Evolutionary conservation across 2,329 filamentous ascomycete species (phyloP).

Genomic region (Aspergillus hortae): DNA sequence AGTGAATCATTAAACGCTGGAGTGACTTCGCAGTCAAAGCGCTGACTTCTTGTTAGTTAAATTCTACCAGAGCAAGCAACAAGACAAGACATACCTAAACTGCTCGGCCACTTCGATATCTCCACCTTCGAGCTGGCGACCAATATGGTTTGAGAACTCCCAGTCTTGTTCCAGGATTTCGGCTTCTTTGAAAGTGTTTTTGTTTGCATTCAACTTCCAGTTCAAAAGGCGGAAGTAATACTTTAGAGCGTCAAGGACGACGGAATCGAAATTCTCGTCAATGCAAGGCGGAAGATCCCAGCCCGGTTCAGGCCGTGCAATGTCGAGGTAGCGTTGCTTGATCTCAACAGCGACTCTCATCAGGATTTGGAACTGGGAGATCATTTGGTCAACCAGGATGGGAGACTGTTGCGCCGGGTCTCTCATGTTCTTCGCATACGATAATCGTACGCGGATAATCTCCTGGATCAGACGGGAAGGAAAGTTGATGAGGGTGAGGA

Average conservation of each 20-base stretch:
- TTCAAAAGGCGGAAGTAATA: constrained; percentile 99
- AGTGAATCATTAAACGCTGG: constrained; percentile 80
- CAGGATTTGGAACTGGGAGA: constrained; percentile 89
- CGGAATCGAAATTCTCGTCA: constrained; percentile 90
- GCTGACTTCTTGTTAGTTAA: constrained; percentile 38
- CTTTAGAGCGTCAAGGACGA: constrained; percentile 86
- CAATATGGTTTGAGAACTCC: constrained; percentile 94
- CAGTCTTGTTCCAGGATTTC: constrained; percentile 97
- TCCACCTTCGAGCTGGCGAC: constrained; percentile 83
- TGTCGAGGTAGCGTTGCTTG: constrained; percentile 80
- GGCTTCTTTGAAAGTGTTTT: constrained; percentile 98
- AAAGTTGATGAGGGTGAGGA: constrained; percentile 95
- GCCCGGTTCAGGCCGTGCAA: constrained; percentile 81
- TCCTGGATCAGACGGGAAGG: constrained; percentile 93
- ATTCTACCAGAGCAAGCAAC: not conserved
- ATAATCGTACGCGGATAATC: constrained; percentile 86
- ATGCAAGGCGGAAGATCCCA: constrained; percentile 97
- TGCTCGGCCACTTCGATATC: constrained; percentile 97
- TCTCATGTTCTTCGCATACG: constrained; percentile 92
- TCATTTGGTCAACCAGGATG: constrained; percentile 97
- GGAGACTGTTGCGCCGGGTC: constrained; percentile 87
- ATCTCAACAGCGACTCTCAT: constrained; percentile 88
- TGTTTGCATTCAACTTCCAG: constrained; percentile 95
- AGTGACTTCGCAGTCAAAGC: constrained; percentile 90
- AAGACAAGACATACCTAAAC: constrained; percentile 59